Evolutionary conservation across 768 basidiomycete species (phyloP), one percentile per base, ranked within the genome.

Genomic region (Suillus tomentosus): DNA sequence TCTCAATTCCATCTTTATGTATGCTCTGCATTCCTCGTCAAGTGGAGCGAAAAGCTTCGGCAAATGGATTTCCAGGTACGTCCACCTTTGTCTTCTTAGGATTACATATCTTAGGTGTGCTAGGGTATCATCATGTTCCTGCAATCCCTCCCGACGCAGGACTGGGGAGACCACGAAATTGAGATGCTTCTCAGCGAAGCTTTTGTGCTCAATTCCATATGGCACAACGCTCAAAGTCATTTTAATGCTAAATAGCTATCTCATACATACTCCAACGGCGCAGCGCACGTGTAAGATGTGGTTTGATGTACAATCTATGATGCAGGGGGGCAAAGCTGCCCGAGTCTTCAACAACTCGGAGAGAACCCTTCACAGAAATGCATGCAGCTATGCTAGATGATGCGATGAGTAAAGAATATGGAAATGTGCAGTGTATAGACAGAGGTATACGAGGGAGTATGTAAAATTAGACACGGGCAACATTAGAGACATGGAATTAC

Each of bases 81-180:
- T 74, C 24, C 19, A 36, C 17, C 31, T 7, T 31, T 5, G 39
- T 56, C 34, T 57, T 27, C 19, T 51, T 11, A 13, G 62, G 50
- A 51, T 64, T 45, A 51, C 64, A 60, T 57, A 59, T 51, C 60
- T 37, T 22, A 31, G 22, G 62, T 40, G 59, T 43, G 54, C 11
- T 68, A 99, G 96, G 95, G 94, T 63, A 96, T 99, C 74, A 99
- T 99, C 75, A 99, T 99, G 91, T 99, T 97, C 79, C 83, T 99
- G 14, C 94, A 96, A 74, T 94, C 91, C 1, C 82, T 94, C 5
- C 94, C 94, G 15, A 96, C 94, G 7, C 93, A 95, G 73, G 87
- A 85, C 62, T 99, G 97, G 97, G 88, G 90, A 24, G 96, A 99
- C 74, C 91, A 96, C 70, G 95, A 99, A 72, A 90, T 99, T 54